phyloP scores from a whole-genome alignment of 306 rosid species.

The Sesbania bispinosa region DNA sequence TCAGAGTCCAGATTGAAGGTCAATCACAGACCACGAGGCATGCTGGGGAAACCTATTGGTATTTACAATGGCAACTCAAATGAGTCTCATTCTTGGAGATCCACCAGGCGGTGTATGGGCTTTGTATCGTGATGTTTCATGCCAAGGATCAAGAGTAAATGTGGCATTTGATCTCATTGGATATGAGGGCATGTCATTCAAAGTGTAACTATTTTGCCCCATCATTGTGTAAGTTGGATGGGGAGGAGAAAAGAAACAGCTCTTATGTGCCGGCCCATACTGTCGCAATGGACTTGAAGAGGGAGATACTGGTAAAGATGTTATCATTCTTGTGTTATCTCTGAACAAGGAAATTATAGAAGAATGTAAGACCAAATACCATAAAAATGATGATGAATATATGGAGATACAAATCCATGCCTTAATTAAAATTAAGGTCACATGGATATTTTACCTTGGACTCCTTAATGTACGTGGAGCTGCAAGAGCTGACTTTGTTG shows the following conservation, averaged over 20 bases:
- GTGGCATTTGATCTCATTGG: constrained; percentile 48
- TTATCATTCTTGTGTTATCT: constrained; percentile 58
- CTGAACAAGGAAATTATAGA: constrained; percentile 43
- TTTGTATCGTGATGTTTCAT: constrained; percentile 48
- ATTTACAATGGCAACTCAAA: constrained; percentile 58
- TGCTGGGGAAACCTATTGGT: constrained; percentile 37
- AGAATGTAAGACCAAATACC: neutral
- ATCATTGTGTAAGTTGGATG: constrained; percentile 51
- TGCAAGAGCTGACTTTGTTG: constrained; percentile 32
- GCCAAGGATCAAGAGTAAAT: constrained; percentile 56
- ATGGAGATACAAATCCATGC: neutral
- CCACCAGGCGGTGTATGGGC: constrained; percentile 76
- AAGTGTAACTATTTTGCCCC: constrained; percentile 54
- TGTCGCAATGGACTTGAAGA: constrained; percentile 89
- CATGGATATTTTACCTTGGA: constrained; percentile 39
- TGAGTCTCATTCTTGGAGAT: constrained; percentile 79
- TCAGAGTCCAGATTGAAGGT: constrained; percentile 23
- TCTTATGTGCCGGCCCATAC: constrained; percentile 45
- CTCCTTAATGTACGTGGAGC: constrained; percentile 36
- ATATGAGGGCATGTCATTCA: constrained; percentile 46
- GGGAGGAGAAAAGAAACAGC: constrained; percentile 77
- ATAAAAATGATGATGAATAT: neutral
- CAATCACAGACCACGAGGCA: constrained; percentile 26
- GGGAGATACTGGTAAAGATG: constrained; percentile 93
- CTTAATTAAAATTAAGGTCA: neutral